Conservation (phyloP, 257 asterid genomes). For the Salvia hispanica region DNA sequence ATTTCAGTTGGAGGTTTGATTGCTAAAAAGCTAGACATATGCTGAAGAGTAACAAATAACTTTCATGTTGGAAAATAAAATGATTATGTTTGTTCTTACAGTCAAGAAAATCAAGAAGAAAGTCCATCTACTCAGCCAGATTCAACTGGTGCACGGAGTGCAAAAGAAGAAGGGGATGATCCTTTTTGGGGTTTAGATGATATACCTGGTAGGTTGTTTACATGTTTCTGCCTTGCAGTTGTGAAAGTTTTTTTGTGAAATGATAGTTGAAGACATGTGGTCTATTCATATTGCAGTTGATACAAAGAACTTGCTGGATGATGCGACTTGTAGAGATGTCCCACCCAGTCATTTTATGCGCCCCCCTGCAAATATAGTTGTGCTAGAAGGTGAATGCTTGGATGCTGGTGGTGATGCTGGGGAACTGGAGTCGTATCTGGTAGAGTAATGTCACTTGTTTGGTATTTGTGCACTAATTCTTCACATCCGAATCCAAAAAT, state of each 20-base stretch:
- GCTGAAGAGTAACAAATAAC: not conserved
- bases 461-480: slow-evolving; percentile 6
- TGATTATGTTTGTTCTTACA: slow-evolving; percentile 36
- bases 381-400: slow-evolving; percentile 96
- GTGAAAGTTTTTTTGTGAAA: not conserved
- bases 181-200: slow-evolving; percentile 81
- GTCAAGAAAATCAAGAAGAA: slow-evolving; percentile 63
- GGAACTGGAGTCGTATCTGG: slow-evolving; percentile 97
- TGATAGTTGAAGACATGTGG: slow-evolving; percentile 26
- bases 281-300: slow-evolving; percentile 59
- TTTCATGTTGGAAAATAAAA: slow-evolving; percentile 11
- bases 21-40: not conserved
- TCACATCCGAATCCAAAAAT: slow-evolving; percentile 20
- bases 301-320: slow-evolving; percentile 64
- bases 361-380: slow-evolving; percentile 92
- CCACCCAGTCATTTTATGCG: slow-evolving; percentile 50
- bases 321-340: slow-evolving; percentile 42
- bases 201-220: slow-evolving; percentile 62
- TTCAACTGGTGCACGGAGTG: slow-evolving; percentile 40
- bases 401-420: slow-evolving; percentile 77
- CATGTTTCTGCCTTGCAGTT: slow-evolving; percentile 27
- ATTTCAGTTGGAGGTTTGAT: slow-evolving; percentile 12
- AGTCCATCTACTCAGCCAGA: slow-evolving; percentile 47
- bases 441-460: slow-evolving; percentile 34
- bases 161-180: slow-evolving; percentile 56